Base-by-base conservation (phyloP, 352 stramenopile species). In the Pythium brachiatum region DNA sequence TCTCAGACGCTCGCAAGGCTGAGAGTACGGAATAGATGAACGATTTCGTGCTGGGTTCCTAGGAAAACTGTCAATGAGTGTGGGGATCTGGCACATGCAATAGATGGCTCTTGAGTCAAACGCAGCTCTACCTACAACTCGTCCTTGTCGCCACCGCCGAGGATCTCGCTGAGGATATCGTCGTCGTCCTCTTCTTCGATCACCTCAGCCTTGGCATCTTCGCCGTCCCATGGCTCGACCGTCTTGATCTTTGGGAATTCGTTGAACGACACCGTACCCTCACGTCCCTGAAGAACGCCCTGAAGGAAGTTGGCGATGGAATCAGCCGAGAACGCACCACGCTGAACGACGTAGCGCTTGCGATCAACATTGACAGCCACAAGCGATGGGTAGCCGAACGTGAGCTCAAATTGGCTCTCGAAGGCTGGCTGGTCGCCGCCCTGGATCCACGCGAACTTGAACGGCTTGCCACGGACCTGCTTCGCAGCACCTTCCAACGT, bases 391-490 rank as follows among this genome's bases (percentile, higher is more conserved):
- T 94, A 97, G 20, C 90, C 90, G 59, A 97, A 97, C 9, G 85
- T 95, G 20, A 98, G 69, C 63, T 93, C 86, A 26, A 96, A 96
- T 34, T 68, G 76, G 53, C 78, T 75, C 66, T 98, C 91, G 34
- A 97, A 84, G 15, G 66, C 78, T 11, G 73, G 68, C 66, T 98
- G 92, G 56, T 96, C 81, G 16, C 88, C 89, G 15, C 84, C 92
- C 58, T 97, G 86, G 41, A 95, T 84, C 94, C 94, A 98, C 3
- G 79, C 79, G 60, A 97, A 97, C 64, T 85, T 90, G 67, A 97
- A 95, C 26, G 90, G 91, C 73, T 96, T 96, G 57, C 85, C 88
- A 21, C 86, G 83, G 32, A 96, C 86, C 53, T 87, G 66, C 73
- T 97, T 96, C 5, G 90, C 90, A 0, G 81, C 83, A 18, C 83